Conservation (phyloP, 2,329 filamentous ascomycete genomes). For the Penicillium sp. region DNA sequence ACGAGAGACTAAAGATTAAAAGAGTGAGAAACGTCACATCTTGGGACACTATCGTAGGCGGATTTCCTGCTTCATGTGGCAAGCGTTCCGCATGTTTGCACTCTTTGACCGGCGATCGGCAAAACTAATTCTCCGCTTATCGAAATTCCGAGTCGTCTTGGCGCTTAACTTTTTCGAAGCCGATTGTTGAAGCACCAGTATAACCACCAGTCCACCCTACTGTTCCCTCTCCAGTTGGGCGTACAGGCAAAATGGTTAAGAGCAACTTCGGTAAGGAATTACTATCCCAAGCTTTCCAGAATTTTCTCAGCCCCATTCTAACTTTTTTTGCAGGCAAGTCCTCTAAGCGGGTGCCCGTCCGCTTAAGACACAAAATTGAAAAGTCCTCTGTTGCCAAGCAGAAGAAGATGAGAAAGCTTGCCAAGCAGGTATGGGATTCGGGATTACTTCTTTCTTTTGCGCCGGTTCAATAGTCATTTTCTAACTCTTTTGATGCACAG, state of each 20-base stretch:
- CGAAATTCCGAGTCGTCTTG: conserved; percentile 31
- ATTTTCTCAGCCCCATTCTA: conserved; percentile 1
- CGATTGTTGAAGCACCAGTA: conserved; percentile 12
- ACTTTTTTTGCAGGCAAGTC: conserved; percentile 67
- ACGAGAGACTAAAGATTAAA: neutral
- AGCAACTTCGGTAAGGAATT: conserved; percentile 32
- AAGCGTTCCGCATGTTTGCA: conserved; percentile 12
- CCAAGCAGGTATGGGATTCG: conserved; percentile 65
- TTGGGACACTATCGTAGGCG: conserved; percentile 2
- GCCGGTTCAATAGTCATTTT: neutral
- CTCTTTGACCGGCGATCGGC: conserved; percentile 35
- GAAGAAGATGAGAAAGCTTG: conserved; percentile 80
- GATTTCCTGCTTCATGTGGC: conserved; percentile 10
- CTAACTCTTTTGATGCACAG: conserved; percentile 37
- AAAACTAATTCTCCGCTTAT: conserved; percentile 36
- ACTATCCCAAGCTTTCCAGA: neutral
- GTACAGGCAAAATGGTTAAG: conserved; percentile 40
- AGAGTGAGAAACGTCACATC: neutral
- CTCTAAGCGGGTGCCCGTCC: conserved; percentile 88
- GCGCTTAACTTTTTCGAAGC: conserved; percentile 31
- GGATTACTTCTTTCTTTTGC: neutral
- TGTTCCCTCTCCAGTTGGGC: conserved; percentile 14
- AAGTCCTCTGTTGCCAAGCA: conserved; percentile 90
- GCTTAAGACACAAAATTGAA: conserved; percentile 92
- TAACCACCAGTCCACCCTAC: conserved; percentile 10